These are phyloP conservation scores for Xylariales sp. DNA, from an alignment of 2,329 filamentous ascomycete species.

Conservation along the genomic window DNA sequence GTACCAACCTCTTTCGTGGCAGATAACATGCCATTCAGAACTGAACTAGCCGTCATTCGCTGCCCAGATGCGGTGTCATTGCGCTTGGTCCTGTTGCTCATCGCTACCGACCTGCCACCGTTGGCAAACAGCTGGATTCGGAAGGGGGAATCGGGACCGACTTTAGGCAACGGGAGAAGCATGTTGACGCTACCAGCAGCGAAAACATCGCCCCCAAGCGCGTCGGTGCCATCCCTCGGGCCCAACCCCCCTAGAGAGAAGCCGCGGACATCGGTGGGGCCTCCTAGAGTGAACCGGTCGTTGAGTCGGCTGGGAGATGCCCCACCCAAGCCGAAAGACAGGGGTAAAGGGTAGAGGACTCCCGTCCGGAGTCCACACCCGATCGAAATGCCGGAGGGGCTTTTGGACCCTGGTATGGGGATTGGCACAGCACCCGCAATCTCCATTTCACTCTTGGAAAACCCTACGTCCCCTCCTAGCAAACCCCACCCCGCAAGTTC, in stretches of 20 bases:
- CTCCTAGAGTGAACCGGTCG: slow-evolving; percentile 94
- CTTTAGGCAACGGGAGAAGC: slow-evolving; percentile 83
- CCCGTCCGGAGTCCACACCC: slow-evolving; percentile 85
- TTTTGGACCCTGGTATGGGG: slow-evolving; percentile 73
- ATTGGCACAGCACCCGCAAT: slow-evolving; percentile 80
- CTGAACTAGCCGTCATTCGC: slow-evolving; percentile 56
- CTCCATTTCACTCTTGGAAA: slow-evolving; percentile 91
- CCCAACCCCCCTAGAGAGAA: slow-evolving; percentile 92
- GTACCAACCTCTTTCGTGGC: slow-evolving; percentile 78
- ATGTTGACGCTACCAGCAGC: slow-evolving; percentile 89
- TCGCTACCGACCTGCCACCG: slow-evolving; percentile 83
- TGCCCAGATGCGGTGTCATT: slow-evolving; percentile 50
- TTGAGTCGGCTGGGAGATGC: slow-evolving; percentile 82
- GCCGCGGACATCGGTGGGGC: slow-evolving; percentile 92
- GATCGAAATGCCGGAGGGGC: slow-evolving; percentile 81
- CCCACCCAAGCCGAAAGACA: slow-evolving; percentile 64
- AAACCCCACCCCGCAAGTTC: slow-evolving; percentile 91
- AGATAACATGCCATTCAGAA: slow-evolving; percentile 64
- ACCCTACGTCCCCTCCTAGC: slow-evolving; percentile 89
- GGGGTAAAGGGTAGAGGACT: slow-evolving; percentile 82
- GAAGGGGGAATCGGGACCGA: slow-evolving; percentile 84
- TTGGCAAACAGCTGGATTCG: slow-evolving; percentile 93
- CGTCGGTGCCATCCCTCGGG: slow-evolving; percentile 85
- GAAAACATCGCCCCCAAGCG: slow-evolving; percentile 91
- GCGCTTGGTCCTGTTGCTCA: slow-evolving; percentile 69